These are phyloP conservation scores for Pugionium cornutum DNA, from an alignment of 345 rosid genomes.

Conservation along the genomic window DNA sequence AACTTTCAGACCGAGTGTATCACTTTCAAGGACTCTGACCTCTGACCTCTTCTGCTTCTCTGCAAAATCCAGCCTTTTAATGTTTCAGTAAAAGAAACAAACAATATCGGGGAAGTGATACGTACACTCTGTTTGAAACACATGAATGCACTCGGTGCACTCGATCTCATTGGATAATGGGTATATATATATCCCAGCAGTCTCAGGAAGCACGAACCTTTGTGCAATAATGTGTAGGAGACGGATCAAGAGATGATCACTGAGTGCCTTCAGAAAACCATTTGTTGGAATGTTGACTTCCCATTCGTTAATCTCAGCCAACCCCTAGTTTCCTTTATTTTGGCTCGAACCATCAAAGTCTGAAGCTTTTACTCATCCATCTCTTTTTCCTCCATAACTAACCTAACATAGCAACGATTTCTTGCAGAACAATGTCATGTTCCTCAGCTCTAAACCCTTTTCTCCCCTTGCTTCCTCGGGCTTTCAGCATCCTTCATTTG, in stretches of 20 bases:
- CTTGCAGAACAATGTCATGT: slow-evolving; percentile 53
- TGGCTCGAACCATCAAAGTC: slow-evolving; percentile 50
- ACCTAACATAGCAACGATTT: slow-evolving; percentile 53
- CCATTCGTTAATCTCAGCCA: slow-evolving; percentile 45
- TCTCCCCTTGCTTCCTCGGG: slow-evolving; percentile 20
- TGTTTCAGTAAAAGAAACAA: too few relatives aligned
- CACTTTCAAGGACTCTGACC: too few relatives aligned
- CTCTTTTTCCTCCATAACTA: slow-evolving; percentile 53
- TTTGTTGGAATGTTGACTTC: slow-evolving; percentile 25
- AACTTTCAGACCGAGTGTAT: too few relatives aligned
- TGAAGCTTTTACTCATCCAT: slow-evolving; percentile 61
- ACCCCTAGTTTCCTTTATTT: slow-evolving; percentile 36
- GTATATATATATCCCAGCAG: slow-evolving; percentile 44
- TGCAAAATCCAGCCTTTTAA: too few relatives aligned
- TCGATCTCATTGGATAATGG: slow-evolving; percentile 42
- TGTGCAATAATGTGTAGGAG: slow-evolving; percentile 58
- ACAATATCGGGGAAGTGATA: too few relatives aligned
- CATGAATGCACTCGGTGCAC: slow-evolving; percentile 52
- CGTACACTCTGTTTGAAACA: too few relatives aligned
- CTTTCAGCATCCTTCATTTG: slow-evolving; percentile 36
- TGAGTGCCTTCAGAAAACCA: slow-evolving; percentile 53
- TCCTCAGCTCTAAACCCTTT: slow-evolving; percentile 39
- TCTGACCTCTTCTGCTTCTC: too few relatives aligned
- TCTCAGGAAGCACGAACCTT: slow-evolving; percentile 50
- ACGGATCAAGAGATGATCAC: slow-evolving; percentile 47